Evolutionary conservation across 768 basidiomycete species (phyloP).

Genomic region (Tricholoma flavovirens): DNA sequence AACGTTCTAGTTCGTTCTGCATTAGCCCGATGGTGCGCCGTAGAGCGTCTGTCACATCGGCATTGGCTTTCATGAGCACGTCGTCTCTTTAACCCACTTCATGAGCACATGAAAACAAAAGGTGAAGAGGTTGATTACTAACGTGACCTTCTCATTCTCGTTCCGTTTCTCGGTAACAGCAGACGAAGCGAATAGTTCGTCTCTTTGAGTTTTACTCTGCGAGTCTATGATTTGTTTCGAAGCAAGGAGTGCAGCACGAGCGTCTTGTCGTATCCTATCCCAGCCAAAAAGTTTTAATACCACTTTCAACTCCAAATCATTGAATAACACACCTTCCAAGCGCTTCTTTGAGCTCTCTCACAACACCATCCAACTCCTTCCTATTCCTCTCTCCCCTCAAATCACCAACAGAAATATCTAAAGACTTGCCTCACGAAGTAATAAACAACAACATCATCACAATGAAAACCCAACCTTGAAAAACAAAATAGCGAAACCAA

Average conservation of each 20-base stretch:
- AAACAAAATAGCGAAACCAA: background rate
- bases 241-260: constrained; percentile 59
- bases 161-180: constrained; percentile 42
- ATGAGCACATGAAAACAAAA: background rate
- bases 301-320: background rate
- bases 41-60: constrained; percentile 83
- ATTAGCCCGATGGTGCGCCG: constrained; percentile 80
- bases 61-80: constrained; percentile 80
- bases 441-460: constrained; percentile 10
- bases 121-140: constrained; percentile 22
- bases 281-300: background rate
- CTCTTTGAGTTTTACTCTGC: constrained; percentile 49
- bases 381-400: constrained; percentile 52
- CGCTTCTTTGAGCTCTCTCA: constrained; percentile 40
- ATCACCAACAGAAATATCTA: constrained; percentile 71
- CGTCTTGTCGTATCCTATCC: constrained; percentile 53
- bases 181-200: constrained; percentile 61
- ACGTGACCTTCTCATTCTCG: constrained; percentile 58
- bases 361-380: constrained; percentile 41
- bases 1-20: constrained; percentile 89
- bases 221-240: constrained; percentile 75
- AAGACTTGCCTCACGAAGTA: constrained; percentile 34
- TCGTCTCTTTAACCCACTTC: constrained; percentile 53
- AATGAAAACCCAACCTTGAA: too few relatives aligned
- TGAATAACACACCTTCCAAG: constrained; percentile 42